These are phyloP conservation scores for Thielaviopsis musarum DNA, from an alignment of 2,329 filamentous ascomycete species.

Conservation along the genomic window DNA sequence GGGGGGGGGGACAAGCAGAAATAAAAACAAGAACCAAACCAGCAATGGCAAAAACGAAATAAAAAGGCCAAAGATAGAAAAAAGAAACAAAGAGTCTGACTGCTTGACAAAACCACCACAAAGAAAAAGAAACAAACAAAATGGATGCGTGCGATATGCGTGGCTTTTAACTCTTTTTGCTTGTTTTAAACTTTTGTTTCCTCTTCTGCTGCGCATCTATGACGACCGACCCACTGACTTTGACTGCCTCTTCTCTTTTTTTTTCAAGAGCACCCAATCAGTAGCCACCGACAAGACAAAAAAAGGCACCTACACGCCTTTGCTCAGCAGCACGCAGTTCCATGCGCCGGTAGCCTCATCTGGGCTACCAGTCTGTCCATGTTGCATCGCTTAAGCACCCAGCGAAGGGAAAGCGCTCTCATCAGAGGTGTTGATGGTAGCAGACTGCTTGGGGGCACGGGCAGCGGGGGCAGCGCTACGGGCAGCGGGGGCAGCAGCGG, in stretches of 20 bases:
- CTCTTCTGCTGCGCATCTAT: neutral
- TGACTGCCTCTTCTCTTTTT: neutral
- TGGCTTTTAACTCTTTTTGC: neutral
- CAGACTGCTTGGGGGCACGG: slow-evolving; percentile 6
- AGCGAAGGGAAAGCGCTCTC: slow-evolving; percentile 45
- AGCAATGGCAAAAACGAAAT: neutral
- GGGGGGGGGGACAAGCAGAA: too few relatives aligned
- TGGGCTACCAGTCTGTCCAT: neutral
- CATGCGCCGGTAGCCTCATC: neutral
- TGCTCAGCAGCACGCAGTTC: neutral
- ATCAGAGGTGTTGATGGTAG: slow-evolving; percentile 37
- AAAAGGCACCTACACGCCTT: neutral
- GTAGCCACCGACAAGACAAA: neutral
- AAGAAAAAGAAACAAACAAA: neutral
- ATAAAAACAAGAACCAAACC: neutral
- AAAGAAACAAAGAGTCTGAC: too few relatives aligned
- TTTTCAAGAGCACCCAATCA: neutral
- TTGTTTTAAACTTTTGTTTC: neutral
- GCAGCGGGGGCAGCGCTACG: slow-evolving; percentile 22
- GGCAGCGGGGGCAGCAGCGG: slow-evolving; percentile 26
- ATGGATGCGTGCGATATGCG: neutral
- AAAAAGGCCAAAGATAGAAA: too few relatives aligned
- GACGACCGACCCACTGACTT: neutral
- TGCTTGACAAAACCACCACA: too few relatives aligned
- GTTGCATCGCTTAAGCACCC: slow-evolving; percentile 30